These are phyloP conservation scores for Marchantia paleacea DNA, from an alignment of 225 moss, liverwort and hornwort species.

Conservation along the genomic window DNA sequence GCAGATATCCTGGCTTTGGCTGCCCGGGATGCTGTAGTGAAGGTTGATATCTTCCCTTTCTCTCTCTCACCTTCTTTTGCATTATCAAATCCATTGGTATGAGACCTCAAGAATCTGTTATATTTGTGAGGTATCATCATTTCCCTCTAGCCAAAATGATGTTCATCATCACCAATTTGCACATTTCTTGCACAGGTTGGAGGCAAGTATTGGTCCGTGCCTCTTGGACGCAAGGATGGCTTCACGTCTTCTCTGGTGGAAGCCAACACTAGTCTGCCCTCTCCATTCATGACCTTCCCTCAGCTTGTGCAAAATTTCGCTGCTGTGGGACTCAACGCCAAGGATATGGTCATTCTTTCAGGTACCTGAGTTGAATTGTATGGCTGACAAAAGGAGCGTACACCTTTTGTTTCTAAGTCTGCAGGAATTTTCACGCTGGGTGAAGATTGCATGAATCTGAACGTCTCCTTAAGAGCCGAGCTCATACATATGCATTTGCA, in stretches of 20 bases:
- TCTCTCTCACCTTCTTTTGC: not conserved
- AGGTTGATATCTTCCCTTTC: not conserved
- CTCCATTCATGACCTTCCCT: too few relatives aligned
- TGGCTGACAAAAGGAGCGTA: too few relatives aligned
- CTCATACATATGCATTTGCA: not conserved
- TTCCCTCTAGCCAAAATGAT: too few relatives aligned
- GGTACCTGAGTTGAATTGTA: constrained; percentile 7
- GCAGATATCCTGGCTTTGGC: not conserved
- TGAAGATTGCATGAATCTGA: not conserved
- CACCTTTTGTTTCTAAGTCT: not conserved
- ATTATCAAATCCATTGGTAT: too few relatives aligned
- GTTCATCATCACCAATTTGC: not conserved
- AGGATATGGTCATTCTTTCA: constrained; percentile 35
- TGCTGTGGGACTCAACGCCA: too few relatives aligned
- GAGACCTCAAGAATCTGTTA: too few relatives aligned
- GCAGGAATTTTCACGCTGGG: not conserved
- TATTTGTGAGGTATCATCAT: too few relatives aligned
- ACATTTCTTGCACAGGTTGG: not conserved
- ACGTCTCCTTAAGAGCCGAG: not conserved
- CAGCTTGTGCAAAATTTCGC: too few relatives aligned
- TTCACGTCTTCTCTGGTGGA: not conserved
- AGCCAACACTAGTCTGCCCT: not conserved
- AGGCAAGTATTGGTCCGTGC: constrained; percentile 5
- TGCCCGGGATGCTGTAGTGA: not conserved
- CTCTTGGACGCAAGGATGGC: constrained; percentile 2